Evolutionary conservation across 768 basidiomycete species (phyloP), one percentile per base, ranked within the genome.

Genomic region (Amanita muscaria): DNA sequence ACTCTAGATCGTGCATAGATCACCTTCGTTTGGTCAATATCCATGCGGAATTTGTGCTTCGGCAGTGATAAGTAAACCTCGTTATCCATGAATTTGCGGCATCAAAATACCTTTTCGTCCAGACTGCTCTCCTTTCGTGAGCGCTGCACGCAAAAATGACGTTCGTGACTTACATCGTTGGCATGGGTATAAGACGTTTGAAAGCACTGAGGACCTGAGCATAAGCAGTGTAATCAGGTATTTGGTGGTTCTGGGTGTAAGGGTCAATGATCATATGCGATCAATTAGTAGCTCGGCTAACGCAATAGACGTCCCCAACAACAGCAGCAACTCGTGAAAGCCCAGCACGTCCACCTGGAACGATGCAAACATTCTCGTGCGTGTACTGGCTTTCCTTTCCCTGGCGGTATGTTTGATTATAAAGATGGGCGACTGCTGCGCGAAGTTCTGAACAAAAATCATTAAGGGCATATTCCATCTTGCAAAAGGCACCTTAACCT

Each of bases 311-410:
- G 57, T 92, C 88, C 33, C 88, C 82, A 46, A 97, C 76, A 40
- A 97, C 92, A 12, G 93, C 88, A 11, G 92, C 91, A 18, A 97
- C 75, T 48, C 93, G 81, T 22, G 88, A 87, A 50, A 97, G 72
- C 9, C 92, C 92, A 2, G 92, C 73, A 44, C 90, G 81, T 12
- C 93, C 93, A 34, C 93, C 93, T 10, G 93, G 93, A 1, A 96
- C 92, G 53, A 97, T 94, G 56, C 88, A 91, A 10, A 89, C 83
- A 56, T 97, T 97, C 64, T 93, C 90, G 52, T 71, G 85, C 1
- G 89, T 92, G 60, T 96, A 97, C 53, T 93, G 73, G 52, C 85
- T 89, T 6, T 61, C 48, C 64, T 86, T 93, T 37, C 78, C 87
- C 53, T 84, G 63, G 25, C 93, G 78, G 60, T 94, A 94, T 2